Base-by-base conservation (phyloP, 139 green algal species). In the Chlorella sp. region DNA sequence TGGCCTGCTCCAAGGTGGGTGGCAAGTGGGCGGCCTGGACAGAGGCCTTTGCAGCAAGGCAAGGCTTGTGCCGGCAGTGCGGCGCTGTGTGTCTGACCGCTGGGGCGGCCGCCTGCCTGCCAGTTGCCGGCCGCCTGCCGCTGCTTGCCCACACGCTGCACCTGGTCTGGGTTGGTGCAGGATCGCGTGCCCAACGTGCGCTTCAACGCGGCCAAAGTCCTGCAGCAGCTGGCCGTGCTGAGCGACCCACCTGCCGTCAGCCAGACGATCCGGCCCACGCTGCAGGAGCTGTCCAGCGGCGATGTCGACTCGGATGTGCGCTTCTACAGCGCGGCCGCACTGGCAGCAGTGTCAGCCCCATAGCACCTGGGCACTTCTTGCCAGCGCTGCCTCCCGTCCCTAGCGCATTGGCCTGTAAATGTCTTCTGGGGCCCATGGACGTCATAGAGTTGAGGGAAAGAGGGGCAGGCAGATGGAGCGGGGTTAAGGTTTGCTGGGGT, bases 191-290 rank as follows among this genome's bases (percentile, higher is more conserved):
- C 96, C 41, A 99, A 99, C 83, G 94, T 99, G 30, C 94, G 93
- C 78, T 99, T 99, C 88, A 98, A 98, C 81, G 95, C 95, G 4
- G 97, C 95, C 56, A 98, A 98, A 89, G 90, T 98, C 82, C 86
- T 99, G 85, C 90, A 99, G 87, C 82, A 86, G 3, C 87, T 98
- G 28, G 90, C 92, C 15, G 87, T 91, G 2, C 90, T 98, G 55
- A 87, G 98, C 32, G 94, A 98, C 21, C 63, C 87, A 34, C 32
- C 67, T 9, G 89, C 94, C 2, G 71, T 98, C 21, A 91, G 96
- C 82, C 83, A 90, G 18, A 93, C 86, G 9, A 94, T 99, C 82
- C 91, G 91, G 79, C 97, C 97, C 1, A 94, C 90, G 81, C 91
- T 99, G 57, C 21, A 88, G 68, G 94, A 97, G 86, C 92, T 99